These are phyloP conservation scores for Cylindrotheca closterium DNA, from an alignment of 108 stramenopile species.

Conservation along the genomic window DNA sequence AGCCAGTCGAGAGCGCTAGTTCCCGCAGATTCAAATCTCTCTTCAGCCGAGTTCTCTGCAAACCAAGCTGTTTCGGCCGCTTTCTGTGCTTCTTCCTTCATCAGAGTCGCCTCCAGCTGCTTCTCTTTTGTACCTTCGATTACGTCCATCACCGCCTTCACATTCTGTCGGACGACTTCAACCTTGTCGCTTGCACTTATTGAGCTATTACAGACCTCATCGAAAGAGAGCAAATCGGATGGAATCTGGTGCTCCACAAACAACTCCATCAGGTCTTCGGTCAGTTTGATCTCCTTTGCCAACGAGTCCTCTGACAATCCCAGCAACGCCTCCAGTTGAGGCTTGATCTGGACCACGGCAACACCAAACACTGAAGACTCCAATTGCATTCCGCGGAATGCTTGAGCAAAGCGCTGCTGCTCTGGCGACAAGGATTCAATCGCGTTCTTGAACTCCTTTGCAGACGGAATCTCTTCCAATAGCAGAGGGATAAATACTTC, in stretches of 20 bases:
- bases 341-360: slow-evolving; percentile 80
- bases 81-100: slow-evolving; percentile 58
- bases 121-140: slow-evolving; percentile 53
- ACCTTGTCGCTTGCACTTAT: slow-evolving; percentile 24
- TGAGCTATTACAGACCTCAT: slow-evolving; percentile 39
- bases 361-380: slow-evolving; percentile 78
- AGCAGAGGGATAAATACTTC: slow-evolving; percentile 78
- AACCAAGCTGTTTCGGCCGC: too few species aligned
- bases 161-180: slow-evolving; percentile 57
- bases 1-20: too few species aligned
- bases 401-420: slow-evolving; percentile 79
- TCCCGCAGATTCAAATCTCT: too few species aligned
- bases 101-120: slow-evolving; percentile 45
- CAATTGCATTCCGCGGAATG: slow-evolving; percentile 83
- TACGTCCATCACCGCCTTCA: slow-evolving; percentile 60
- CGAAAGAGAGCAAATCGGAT: slow-evolving; percentile 79
- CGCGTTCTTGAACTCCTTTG: slow-evolving; percentile 90
- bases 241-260: slow-evolving; percentile 89
- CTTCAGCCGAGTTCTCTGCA: too few species aligned
- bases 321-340: slow-evolving; percentile 79
- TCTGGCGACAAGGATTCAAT: slow-evolving; percentile 80
- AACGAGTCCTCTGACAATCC: slow-evolving; percentile 61
- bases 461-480: slow-evolving; percentile 76
- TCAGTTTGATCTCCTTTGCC: slow-evolving; percentile 83
- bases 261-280: slow-evolving; percentile 75